Evolutionary conservation across 2,329 filamentous ascomycete genomes (phyloP).

Genomic region (Monosporascus cannonballus): DNA sequence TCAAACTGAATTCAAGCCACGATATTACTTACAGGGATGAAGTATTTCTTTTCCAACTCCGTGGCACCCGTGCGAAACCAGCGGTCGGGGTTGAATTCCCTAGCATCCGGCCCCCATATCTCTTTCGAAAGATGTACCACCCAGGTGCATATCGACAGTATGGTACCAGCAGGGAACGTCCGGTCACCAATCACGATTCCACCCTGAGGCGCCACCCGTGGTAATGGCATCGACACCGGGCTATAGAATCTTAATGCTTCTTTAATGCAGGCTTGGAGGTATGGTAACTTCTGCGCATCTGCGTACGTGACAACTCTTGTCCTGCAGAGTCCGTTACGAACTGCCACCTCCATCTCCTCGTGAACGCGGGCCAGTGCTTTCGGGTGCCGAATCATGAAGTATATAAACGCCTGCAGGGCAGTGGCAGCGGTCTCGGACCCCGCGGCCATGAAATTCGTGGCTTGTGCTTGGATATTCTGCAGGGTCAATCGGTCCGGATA

Average conservation of each 20-base stretch:
- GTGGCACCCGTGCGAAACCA: slow-evolving; percentile 13
- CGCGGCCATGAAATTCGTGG: slow-evolving; percentile 12
- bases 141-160: slow-evolving; percentile 17
- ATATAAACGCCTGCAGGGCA: slow-evolving; percentile 20
- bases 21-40: slow-evolving; percentile 11
- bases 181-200: slow-evolving; percentile 21
- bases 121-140: slow-evolving; percentile 21
- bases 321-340: slow-evolving; percentile 4
- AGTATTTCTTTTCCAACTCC: slow-evolving; percentile 13
- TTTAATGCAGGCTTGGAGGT: slow-evolving; percentile 28
- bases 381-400: slow-evolving; percentile 17
- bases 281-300: slow-evolving; percentile 24
- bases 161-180: slow-evolving; percentile 21
- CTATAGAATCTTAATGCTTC: slow-evolving; percentile 24
- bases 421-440: slow-evolving; percentile 16
- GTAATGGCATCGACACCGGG: slow-evolving; percentile 21
- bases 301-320: slow-evolving; percentile 13
- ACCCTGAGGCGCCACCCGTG: slow-evolving; percentile 18
- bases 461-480: slow-evolving; percentile 13
- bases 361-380: slow-evolving; percentile 4
- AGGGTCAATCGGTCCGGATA: slow-evolving; percentile 12
- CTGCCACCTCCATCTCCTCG: slow-evolving; percentile 17
- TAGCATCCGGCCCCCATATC: slow-evolving; percentile 15
- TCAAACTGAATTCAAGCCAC: not conserved
- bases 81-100: slow-evolving; percentile 15